Base-by-base conservation (phyloP, 352 stramenopile species). In the Bremia lactucae region DNA sequence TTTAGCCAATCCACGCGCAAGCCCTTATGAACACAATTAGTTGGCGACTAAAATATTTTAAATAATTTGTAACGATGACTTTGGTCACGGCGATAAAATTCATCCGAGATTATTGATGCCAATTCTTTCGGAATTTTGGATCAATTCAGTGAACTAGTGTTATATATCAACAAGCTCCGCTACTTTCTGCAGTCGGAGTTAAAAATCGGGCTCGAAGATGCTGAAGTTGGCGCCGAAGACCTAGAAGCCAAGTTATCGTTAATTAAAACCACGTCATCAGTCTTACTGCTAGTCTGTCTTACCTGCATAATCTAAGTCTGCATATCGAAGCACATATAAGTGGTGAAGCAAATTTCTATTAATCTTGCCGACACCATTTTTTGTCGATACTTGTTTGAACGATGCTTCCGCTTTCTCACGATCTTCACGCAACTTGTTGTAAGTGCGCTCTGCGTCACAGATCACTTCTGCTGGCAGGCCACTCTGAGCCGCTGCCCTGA, bases 401-500 rank as follows among this genome's bases (percentile, higher is more conserved):
- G 47, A 35, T 18, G 48, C 51, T 16, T 49, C 41, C 6, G n/a
- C 37, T 20, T 16, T 10, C 31, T 79, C 48, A 26, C 49, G 49
- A 23, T 59, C 39, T 25, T 16, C 19, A 36, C 34, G 45, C 25
- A 68, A 34, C 31, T 61, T 58, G 26, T 58, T 41, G 31, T 83
- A 87, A 3, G 62, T 69, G 4, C 31, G 24, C 39, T 72, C 53
- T 6, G 80, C 79, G 38, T 83, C 66, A 41, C 63, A 34, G 15
- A 90, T 75, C 8, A 88, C 52, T 46, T 70, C 52, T 19, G 42
- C 25, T 22, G 83, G 83, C 18, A 95, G 55, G 1, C 83, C 80
- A 28, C 78, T 88, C 4, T 71, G 49, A 18, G 69, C 62, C n/a
- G 83, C 83, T 16, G 78, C 83, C 31, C 83, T 74, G 46, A 93